Percentiles rank a stretch among this genome's conserved stretches.
phyloP scores from a whole-genome alignment of 202 grass and related monocot species.

The Brachypodium distachyon region DNA sequence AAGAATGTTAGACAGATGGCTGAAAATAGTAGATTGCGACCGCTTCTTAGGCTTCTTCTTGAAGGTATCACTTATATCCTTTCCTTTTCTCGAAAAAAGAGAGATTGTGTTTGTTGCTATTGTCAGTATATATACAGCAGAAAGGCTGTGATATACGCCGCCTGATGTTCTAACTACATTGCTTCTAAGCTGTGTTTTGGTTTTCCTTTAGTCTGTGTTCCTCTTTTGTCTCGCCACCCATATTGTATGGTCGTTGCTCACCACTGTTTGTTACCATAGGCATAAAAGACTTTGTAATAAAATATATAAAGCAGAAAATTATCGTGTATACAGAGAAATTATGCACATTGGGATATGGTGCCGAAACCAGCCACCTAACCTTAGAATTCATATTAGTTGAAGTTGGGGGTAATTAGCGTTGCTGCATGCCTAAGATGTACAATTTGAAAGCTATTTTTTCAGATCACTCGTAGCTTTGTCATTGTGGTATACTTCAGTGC shows the following conservation, averaged over 20 bases:
- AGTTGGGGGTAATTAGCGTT: neutral
- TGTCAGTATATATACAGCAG: neutral
- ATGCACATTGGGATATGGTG: neutral
- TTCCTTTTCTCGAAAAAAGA: constrained; percentile 1
- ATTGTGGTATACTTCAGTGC: neutral
- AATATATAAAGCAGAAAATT: neutral
- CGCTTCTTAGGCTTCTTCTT: constrained; percentile 86
- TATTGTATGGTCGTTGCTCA: neutral
- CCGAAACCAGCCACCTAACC: neutral
- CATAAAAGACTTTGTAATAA: neutral
- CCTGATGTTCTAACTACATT: neutral
- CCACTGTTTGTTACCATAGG: neutral
- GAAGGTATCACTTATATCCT: constrained; percentile 47
- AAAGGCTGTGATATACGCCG: neutral
- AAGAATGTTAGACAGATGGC: constrained; percentile 98
- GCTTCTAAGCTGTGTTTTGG: neutral
- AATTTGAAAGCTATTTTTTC: neutral
- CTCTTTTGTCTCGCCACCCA: neutral
- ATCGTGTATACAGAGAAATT: neutral
- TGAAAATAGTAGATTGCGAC: constrained; percentile 84
- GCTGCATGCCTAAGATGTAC: neutral
- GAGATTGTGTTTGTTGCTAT: neutral
- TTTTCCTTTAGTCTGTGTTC: neutral
- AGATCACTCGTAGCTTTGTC: neutral
- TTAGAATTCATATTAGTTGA: neutral